phyloP scores from a whole-genome alignment of 1,284 basidiomycete genomes.

The Chalciporus piperatoides region DNA sequence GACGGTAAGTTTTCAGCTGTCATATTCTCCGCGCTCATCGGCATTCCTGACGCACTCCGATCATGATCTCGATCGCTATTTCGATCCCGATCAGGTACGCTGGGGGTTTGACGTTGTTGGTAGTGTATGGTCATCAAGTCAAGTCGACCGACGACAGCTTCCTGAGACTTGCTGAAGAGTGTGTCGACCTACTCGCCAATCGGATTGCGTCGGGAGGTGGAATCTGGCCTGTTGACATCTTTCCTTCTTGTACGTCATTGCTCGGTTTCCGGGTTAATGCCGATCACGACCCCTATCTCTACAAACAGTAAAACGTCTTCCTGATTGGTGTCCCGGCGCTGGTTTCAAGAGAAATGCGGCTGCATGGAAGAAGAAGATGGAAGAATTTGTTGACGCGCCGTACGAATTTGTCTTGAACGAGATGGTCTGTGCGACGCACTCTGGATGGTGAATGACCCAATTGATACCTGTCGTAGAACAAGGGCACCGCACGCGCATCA shows the following conservation, averaged over 20 bases:
- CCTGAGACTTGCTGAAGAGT: slow-evolving; percentile 57
- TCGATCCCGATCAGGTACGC: slow-evolving; percentile 41
- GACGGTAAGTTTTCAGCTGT: slow-evolving; percentile 29
- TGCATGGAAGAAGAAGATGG: slow-evolving; percentile 62
- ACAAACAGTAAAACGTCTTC: slow-evolving; percentile 37
- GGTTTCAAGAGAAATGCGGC: slow-evolving; percentile 52
- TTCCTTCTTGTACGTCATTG: slow-evolving; percentile 41
- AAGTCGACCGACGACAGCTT: slow-evolving; percentile 51
- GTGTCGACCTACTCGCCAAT: slow-evolving; percentile 56
- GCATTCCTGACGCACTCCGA: neutral
- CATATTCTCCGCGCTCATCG: neutral
- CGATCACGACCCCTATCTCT: neutral
- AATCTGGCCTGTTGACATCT: slow-evolving; percentile 66
- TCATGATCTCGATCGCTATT: slow-evolving; percentile 14
- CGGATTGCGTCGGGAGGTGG: slow-evolving; percentile 60
- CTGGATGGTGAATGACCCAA: neutral
- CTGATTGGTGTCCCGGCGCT: slow-evolving; percentile 45
- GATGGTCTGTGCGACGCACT: slow-evolving; percentile 42
- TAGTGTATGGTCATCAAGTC: slow-evolving; percentile 64
- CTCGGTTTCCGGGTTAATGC: neutral
- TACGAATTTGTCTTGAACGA: slow-evolving; percentile 55
- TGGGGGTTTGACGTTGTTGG: slow-evolving; percentile 56
- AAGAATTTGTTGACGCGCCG: slow-evolving; percentile 63
- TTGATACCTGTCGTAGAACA: slow-evolving; percentile 37
- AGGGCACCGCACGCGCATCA: slow-evolving; percentile 51